These are phyloP conservation scores for Codiaeum variegatum DNA, from an alignment of 441 rosid genomes.

Conservation along the genomic window DNA sequence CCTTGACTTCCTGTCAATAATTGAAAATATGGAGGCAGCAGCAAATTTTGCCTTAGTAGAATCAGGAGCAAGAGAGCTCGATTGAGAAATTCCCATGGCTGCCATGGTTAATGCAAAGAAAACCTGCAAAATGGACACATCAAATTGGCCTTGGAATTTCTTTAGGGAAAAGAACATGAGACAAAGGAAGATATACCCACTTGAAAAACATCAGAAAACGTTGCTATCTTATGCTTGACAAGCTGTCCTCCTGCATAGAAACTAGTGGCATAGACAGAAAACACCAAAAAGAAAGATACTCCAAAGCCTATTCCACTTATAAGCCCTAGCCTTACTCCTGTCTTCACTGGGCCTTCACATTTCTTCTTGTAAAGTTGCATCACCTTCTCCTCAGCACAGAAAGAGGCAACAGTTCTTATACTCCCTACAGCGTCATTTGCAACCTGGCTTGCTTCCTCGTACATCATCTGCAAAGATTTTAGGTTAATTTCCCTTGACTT, in stretches of 20 bases:
- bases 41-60: conserved; percentile 49
- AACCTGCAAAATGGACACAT: conserved; percentile 55
- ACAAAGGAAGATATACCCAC: conserved; percentile 28
- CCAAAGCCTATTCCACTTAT: conserved; percentile 67
- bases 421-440: conserved; percentile 80
- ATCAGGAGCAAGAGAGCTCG: conserved; percentile 54
- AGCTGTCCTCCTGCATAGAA: conserved; percentile 75
- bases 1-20: conserved; percentile 51
- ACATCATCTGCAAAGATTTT: conserved; percentile 52
- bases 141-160: conserved; percentile 26
- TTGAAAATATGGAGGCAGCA: conserved; percentile 55
- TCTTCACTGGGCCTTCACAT: conserved; percentile 61
- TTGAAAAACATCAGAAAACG: conserved; percentile 53
- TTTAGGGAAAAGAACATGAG: neutral
- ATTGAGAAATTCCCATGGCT: conserved; percentile 54
- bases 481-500: neutral
- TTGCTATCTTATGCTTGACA: conserved; percentile 43
- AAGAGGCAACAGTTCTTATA: conserved; percentile 83
- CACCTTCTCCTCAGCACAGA: conserved; percentile 76
- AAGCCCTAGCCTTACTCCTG: conserved; percentile 67
- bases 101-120: conserved; percentile 59
- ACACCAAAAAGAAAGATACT: conserved; percentile 51
- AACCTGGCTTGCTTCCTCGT: conserved; percentile 83
- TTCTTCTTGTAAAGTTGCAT: conserved; percentile 54
- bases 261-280: conserved; percentile 46